Base-by-base conservation (phyloP, 2,329 filamentous ascomycete species). In the Calonectria fujianensis region DNA sequence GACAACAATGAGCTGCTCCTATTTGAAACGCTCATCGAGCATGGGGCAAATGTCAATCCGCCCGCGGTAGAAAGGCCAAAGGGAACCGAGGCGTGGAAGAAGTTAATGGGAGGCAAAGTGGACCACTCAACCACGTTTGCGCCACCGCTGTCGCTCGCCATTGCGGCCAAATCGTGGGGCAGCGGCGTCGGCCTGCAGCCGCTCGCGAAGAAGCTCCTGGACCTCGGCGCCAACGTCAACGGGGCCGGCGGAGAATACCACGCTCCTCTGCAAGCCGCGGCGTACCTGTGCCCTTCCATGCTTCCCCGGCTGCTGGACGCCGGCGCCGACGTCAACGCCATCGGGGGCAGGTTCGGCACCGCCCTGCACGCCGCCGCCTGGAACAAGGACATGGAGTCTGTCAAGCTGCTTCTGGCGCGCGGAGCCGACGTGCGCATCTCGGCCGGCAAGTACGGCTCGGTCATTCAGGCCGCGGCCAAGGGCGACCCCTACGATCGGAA, bases 281-380 rank as follows among this genome's bases (percentile, higher is more conserved):
- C 65, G 3, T 50, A 39, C 5, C n/a, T 24, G 2, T 52, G 20
- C 4, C 48, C 45, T 45, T 52, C 65, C 24, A 54, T 68, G 31
- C 8, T 68, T 4, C 14, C 29, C 13, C 29, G 16, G 14, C 35
- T 68, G 18, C 32, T 68, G 14, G 65, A 54, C 3, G 31, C 32
- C 2, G 65, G 65, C 13, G 65, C 65, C 8, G 48, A 68, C 29
- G 48, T 68, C 48, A 68, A 68, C 24, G 65, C 65, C 20, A 16
- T 31, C 2, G 65, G 65, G 24, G 65, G 65, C 50, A 54, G 32
- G n/a, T 68, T 68, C 24, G 48, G 65, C 16, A 68, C 65, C 14
- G 65, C 65, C 29, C 24, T 68, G 20, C 65, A 68, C 37, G 65
- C 65, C 9, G 65, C 65, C 31, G 65, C 50, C 16, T 68, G 45